phyloP scores from a whole-genome alignment of 768 basidiomycete genomes.

The Phylloporus arenicola region DNA sequence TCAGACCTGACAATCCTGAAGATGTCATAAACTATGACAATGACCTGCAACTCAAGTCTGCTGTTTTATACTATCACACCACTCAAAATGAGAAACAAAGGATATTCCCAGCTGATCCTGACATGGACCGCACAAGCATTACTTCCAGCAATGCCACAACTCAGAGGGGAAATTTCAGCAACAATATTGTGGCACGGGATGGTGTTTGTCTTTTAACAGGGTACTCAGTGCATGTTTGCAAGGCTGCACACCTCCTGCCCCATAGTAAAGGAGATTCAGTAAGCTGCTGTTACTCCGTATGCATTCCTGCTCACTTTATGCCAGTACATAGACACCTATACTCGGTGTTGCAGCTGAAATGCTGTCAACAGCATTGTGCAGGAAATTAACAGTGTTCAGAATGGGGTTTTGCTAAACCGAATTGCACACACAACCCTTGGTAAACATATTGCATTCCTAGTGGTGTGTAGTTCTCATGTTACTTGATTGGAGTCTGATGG shows the following conservation, averaged over 20 bases:
- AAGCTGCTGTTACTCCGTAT: not conserved
- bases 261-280: conserved; percentile 3
- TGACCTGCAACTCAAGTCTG: not conserved
- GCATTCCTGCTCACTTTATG: not conserved
- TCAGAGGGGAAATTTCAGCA: not conserved
- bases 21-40: not conserved
- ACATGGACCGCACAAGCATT: not conserved
- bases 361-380: not conserved
- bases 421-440: not conserved
- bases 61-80: conserved; percentile 4
- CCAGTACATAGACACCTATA: conserved; percentile 2
- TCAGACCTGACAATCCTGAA: not conserved
- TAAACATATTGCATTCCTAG: not conserved
- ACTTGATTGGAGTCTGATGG: not conserved
- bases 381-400: not conserved
- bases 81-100: not conserved
- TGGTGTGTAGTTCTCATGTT: not conserved
- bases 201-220: not conserved
- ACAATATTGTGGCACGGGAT: not conserved
- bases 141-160: not conserved
- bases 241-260: conserved; percentile 5
- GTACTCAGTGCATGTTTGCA: fast-evolving
- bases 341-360: not conserved
- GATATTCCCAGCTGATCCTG: conserved; percentile 3
- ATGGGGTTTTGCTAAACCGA: conserved; percentile 2